Percentiles rank a stretch among this genome's conserved stretches.
Evolutionary conservation across 1,139 yeast genomes (phyloP).

Genomic region (Lodderomyces metapsilosis): DNA sequence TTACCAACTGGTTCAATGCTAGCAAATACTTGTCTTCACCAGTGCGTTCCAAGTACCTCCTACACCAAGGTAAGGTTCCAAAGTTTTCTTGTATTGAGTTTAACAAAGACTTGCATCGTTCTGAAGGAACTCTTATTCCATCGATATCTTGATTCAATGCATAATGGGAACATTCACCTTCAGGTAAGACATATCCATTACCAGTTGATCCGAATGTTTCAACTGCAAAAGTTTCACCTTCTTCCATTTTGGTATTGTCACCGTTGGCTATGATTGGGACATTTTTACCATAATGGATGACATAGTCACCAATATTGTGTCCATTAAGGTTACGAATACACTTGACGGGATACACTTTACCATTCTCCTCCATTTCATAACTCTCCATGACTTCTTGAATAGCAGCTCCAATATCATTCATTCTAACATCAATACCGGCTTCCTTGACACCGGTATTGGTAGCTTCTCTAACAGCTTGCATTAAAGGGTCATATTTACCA

Average conservation of each 20-base stretch:
- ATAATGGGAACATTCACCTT: slow-evolving; percentile 95
- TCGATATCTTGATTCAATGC: slow-evolving; percentile 56
- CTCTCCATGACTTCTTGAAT: slow-evolving; percentile 97
- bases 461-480: slow-evolving; percentile 86
- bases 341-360: slow-evolving; percentile 80
- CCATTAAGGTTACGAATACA: slow-evolving; percentile 92
- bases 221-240: slow-evolving; percentile 96
- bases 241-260: slow-evolving; percentile 97
- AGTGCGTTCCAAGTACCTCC: slow-evolving; percentile 85
- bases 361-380: slow-evolving; percentile 87
- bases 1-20: slow-evolving; percentile 85
- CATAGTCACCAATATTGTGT: slow-evolving; percentile 81
- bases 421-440: slow-evolving; percentile 93
- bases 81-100: slow-evolving; percentile 72
- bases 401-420: slow-evolving; percentile 94
- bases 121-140: slow-evolving; percentile 48
- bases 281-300: slow-evolving; percentile 91
- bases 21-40: slow-evolving; percentile 90
- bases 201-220: slow-evolving; percentile 99
- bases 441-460: slow-evolving; percentile 91
- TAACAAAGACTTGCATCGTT: slow-evolving; percentile 66
- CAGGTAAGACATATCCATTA: slow-evolving; percentile 78
- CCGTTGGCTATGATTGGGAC: slow-evolving; percentile 95
- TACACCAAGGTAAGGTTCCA: slow-evolving; percentile 95
- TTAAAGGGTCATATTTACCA: slow-evolving; percentile 67